A percentile compares a stretch with the other conserved stretches of the same genome.
Conservation (phyloP, 441 rosid genomes). For the Populus hybrid region DNA sequence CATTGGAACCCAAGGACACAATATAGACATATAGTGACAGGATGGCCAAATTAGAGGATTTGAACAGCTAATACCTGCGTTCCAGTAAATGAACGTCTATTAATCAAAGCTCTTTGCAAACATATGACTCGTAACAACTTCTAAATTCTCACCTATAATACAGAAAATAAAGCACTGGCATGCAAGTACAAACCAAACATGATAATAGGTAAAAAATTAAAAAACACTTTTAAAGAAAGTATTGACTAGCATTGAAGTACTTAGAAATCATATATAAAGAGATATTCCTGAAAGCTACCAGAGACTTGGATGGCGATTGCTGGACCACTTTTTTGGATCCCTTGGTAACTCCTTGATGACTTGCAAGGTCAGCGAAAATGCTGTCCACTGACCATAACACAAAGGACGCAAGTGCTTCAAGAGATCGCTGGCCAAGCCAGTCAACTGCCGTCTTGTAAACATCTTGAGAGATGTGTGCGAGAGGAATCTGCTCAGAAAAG, state of each 20-base stretch:
- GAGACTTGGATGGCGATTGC: constrained; percentile 59
- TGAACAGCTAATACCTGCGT: neutral
- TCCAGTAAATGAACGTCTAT: neutral
- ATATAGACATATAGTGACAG: neutral
- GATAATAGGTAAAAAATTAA: no score
- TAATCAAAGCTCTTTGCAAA: neutral
- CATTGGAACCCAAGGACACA: neutral
- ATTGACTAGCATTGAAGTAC: neutral
- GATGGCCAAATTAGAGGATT: neutral
- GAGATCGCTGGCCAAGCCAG: constrained; percentile 62
- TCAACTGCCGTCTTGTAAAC: constrained; percentile 60
- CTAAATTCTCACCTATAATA: neutral
- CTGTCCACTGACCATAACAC: constrained; percentile 59
- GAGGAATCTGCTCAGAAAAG: constrained; percentile 47
- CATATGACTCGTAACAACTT: neutral
- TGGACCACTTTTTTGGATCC: constrained; percentile 56
- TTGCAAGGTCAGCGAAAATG: constrained; percentile 49
- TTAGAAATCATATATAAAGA: neutral
- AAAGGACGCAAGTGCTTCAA: constrained; percentile 59
- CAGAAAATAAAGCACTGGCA: neutral
- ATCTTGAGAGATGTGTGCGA: constrained; percentile 49
- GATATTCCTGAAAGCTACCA: constrained; percentile 31
- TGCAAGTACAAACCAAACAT: neutral
- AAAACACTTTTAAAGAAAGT: neutral
- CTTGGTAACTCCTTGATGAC: constrained; percentile 43